Base-by-base conservation (phyloP, 1,284 basidiomycete genomes). In the Tremellales sp. region DNA sequence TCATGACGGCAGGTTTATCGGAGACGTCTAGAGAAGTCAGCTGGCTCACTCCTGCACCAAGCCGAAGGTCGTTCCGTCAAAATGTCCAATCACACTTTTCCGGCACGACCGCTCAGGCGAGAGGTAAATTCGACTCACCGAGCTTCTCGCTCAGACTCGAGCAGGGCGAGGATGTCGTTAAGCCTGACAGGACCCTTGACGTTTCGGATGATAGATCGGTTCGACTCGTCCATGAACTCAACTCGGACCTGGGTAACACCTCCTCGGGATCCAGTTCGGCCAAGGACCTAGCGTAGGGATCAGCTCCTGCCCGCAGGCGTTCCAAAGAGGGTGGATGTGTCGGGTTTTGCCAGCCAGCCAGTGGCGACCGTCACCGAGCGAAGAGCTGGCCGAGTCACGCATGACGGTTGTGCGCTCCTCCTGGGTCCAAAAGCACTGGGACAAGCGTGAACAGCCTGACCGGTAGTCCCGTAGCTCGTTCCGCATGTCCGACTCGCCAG, bases 231-330 rank as follows among this genome's bases (percentile, higher is more conserved):
- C 87, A 98, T 87, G 82, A 99, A 97, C 77, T 98, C 94, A 66
- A 99, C 96, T 65, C 94, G 91, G 77, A 97, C 93, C 82, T 98
- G 96, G 62, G 92, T 98, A 68, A 99, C 93, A 82, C 93, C 93
- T 80, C 96, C 96, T 76, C 96, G 90, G 69, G 94, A 97, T 62
- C 96, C 96, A 73, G 96, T 99, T 72, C 96, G 86, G 75, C 96
- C 96, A 71, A 98, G 86, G 75, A 97, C 91, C 89, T 96, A 59
- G 50, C n/a, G n/a, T n/a, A n/a, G n/a, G n/a, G n/a, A n/a, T n/a
- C n/a, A n/a, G n/a, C n/a, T n/a, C n/a, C n/a, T n/a, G n/a, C n/a
- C n/a, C n/a, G n/a, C n/a, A n/a, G n/a, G n/a, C n/a, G n/a, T n/a
- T n/a, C n/a, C n/a, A n/a, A n/a, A n/a, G n/a, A n/a, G n/a, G n/a